Percentiles rank a stretch among this genome's conserved stretches.
phyloP scores from a whole-genome alignment of 306 rosid genomes.

The Quercus wislizeni region DNA sequence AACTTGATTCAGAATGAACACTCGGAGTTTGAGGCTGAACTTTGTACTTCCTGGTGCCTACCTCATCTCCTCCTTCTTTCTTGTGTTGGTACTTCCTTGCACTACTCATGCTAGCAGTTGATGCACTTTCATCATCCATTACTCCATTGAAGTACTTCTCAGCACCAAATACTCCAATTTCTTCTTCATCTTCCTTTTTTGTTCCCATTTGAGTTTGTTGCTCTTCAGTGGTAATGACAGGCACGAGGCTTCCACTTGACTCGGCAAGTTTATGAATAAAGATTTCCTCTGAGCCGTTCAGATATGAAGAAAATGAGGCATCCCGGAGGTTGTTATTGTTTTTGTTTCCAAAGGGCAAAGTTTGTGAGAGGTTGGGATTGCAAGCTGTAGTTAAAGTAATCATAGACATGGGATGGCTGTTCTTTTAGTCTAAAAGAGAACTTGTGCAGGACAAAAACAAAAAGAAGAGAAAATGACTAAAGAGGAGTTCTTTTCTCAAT shows the following conservation, averaged over 20 bases:
- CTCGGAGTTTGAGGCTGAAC: slow-evolving; percentile 59
- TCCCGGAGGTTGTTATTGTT: slow-evolving; percentile 25
- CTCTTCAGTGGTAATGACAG: slow-evolving; percentile 23
- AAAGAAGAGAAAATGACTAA: slow-evolving; percentile 15
- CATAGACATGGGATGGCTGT: slow-evolving; percentile 27
- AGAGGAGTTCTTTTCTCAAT: slow-evolving; percentile 9
- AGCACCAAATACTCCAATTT: slow-evolving; percentile 84
- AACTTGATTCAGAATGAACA: slow-evolving; percentile 68
- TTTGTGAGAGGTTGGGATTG: slow-evolving; percentile 32
- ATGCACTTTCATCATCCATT: slow-evolving; percentile 32
- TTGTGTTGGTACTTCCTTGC: slow-evolving; percentile 30
- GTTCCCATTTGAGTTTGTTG: slow-evolving; percentile 19
- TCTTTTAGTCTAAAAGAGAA: not conserved
- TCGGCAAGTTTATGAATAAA: slow-evolving; percentile 28
- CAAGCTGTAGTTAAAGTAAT: slow-evolving; percentile 45
- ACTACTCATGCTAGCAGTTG: slow-evolving; percentile 21
- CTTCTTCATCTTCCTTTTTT: slow-evolving; percentile 64
- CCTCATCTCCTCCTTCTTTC: slow-evolving; percentile 15
- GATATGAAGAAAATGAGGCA: slow-evolving; percentile 57
- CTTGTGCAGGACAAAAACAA: slow-evolving; percentile 11
- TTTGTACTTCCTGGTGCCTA: slow-evolving; percentile 24
- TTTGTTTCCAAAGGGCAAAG: slow-evolving; percentile 26
- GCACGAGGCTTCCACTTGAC: slow-evolving; percentile 26
- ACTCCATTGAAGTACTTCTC: slow-evolving; percentile 91
- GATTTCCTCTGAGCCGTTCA: slow-evolving; percentile 30